phyloP scores from a whole-genome alignment of 2,329 filamentous ascomycete species.

The Dactylellina cionopaga region DNA sequence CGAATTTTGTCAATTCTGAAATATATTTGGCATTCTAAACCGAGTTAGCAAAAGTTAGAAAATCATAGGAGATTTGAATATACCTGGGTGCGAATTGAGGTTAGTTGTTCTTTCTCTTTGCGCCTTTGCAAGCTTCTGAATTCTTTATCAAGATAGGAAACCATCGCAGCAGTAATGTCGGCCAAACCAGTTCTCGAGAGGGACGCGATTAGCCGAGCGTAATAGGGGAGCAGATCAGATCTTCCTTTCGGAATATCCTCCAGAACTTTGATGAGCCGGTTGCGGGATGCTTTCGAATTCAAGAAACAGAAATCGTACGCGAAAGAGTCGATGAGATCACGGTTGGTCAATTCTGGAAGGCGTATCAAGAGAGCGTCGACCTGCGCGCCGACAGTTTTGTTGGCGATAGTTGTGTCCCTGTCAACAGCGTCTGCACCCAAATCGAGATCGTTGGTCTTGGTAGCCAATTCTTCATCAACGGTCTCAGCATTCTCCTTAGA shows the following conservation, averaged over 20 bases:
- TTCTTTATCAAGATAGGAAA: slow-evolving; percentile 92
- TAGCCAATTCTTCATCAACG: slow-evolving; percentile 77
- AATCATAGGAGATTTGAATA: slow-evolving; percentile 69
- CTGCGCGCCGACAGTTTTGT: slow-evolving; percentile 96
- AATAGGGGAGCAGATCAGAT: slow-evolving; percentile 87
- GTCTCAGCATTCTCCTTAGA: slow-evolving; percentile 64
- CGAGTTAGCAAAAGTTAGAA: slow-evolving; percentile 72
- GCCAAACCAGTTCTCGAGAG: slow-evolving; percentile 86
- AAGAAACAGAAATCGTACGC: slow-evolving; percentile 98
- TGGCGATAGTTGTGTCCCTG: slow-evolving; percentile 90
- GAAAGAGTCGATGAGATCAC: slow-evolving; percentile 89
- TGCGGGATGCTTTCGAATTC: slow-evolving; percentile 97
- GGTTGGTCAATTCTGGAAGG: slow-evolving; percentile 89
- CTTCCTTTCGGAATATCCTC: slow-evolving; percentile 95
- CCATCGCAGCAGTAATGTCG: slow-evolving; percentile 90
- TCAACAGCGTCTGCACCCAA: slow-evolving; percentile 74
- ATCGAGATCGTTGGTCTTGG: slow-evolving; percentile 61
- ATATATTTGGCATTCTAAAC: slow-evolving; percentile 72
- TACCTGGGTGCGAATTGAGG: slow-evolving; percentile 41
- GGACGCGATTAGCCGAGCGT: slow-evolving; percentile 91
- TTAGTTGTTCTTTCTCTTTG: slow-evolving; percentile 94
- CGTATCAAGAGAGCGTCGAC: slow-evolving; percentile 89
- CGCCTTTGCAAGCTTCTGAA: slow-evolving; percentile 95
- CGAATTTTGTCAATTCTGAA: slow-evolving; percentile 96
- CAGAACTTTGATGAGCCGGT: slow-evolving; percentile 88